Evolutionary conservation across 2,329 filamentous ascomycete species (phyloP).

Genomic region (Colletotrichum tropicale): DNA sequence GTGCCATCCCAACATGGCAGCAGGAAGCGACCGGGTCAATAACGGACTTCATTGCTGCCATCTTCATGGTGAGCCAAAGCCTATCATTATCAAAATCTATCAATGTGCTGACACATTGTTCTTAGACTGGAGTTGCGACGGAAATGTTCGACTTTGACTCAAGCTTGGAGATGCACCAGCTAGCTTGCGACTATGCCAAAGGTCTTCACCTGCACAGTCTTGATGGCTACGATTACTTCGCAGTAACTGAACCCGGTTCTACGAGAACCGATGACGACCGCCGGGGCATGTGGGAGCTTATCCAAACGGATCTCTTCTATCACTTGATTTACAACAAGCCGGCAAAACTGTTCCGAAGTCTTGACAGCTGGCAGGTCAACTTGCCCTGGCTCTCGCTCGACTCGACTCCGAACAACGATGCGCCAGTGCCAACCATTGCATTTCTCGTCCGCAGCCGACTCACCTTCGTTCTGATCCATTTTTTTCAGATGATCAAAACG

Average conservation of each 20-base stretch:
- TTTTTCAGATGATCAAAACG: constrained; percentile 23
- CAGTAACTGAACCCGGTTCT: background rate
- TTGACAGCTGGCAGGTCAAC: constrained; percentile 34
- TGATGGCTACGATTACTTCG: constrained; percentile 25
- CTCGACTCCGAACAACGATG: constrained; percentile 19
- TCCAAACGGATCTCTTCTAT: constrained; percentile 36
- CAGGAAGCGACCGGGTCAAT: constrained; percentile 32
- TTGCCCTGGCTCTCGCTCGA: constrained; percentile 32
- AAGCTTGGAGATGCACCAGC: constrained; percentile 32
- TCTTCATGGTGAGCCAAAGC: constrained; percentile 27
- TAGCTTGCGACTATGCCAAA: constrained; percentile 33
- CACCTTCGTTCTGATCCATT: constrained; percentile 31
- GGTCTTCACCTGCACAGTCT: constrained; percentile 33
- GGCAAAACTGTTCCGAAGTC: constrained; percentile 25
- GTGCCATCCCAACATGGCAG: constrained; percentile 32
- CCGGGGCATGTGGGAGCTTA: constrained; percentile 34
- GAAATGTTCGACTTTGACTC: constrained; percentile 36
- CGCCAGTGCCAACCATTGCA: constrained; percentile 26
- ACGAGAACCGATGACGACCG: constrained; percentile 26
- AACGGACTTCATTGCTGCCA: constrained; percentile 32
- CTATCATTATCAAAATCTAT: background rate
- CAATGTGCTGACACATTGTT: rapidly evolving
- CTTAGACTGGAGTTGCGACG: constrained; percentile 29
- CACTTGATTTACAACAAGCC: constrained; percentile 34
- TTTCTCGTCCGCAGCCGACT: constrained; percentile 34